Evolutionary conservation across 441 rosid genomes (phyloP).

Genomic region (Populus hybrid): DNA sequence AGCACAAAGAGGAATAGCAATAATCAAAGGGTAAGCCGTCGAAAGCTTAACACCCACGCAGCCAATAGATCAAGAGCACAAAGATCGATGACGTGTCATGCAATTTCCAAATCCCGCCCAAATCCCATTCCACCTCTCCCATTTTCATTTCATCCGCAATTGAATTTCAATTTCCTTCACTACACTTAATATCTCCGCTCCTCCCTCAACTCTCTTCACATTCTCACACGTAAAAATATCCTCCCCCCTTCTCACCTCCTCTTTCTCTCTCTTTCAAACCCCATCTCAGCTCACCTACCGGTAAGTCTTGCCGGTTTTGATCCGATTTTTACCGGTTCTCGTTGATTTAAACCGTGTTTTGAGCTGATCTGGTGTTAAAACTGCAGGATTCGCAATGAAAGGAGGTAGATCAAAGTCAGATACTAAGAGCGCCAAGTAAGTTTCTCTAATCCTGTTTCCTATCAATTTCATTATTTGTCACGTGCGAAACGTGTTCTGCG

Average conservation of each 20-base stretch:
- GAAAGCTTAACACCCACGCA: conserved; percentile 24
- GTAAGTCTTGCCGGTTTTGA: conserved; percentile 26
- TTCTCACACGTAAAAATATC: background rate
- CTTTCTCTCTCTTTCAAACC: conserved; percentile 14
- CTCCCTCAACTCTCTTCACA: conserved; percentile 12
- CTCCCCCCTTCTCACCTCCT: background rate
- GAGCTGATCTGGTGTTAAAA: conserved; percentile 31
- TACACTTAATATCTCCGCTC: conserved; percentile 48
- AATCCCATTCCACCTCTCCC: background rate
- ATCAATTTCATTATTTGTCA: background rate
- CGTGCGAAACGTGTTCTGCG: background rate
- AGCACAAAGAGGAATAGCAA: conserved; percentile 28
- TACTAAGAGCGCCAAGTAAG: conserved; percentile 64
- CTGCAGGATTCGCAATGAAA: conserved; percentile 74
- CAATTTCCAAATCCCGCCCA: conserved; percentile 25
- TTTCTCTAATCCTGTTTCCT: background rate
- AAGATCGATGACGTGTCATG: conserved; percentile 21
- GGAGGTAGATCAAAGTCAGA: conserved; percentile 86
- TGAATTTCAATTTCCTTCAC: conserved; percentile 61
- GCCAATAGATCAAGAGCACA: conserved; percentile 3
- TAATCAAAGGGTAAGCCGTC: background rate
- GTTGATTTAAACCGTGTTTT: background rate
- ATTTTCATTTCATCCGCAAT: conserved; percentile 71
- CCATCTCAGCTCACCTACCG: conserved; percentile 25
- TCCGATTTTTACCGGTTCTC: background rate